Percentiles rank a stretch among this genome's conserved stretches.
Evolutionary conservation across 306 rosid genomes (phyloP).

Genomic region (Rubus idaeus): DNA sequence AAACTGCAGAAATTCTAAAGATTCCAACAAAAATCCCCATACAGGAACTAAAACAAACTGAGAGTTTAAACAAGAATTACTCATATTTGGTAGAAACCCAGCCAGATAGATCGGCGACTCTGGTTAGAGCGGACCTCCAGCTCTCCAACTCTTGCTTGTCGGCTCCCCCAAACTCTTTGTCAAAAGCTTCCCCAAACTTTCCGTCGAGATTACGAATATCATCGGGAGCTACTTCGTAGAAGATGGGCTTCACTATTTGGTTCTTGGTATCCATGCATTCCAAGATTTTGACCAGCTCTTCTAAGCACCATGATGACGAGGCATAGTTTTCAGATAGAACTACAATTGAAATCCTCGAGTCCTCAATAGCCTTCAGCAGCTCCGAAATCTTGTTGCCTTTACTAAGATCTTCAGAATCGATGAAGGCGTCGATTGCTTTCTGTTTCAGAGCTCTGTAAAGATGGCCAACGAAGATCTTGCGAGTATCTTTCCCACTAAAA

Average conservation of each 20-base stretch:
- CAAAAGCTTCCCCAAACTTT: background rate
- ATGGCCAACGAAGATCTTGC: background rate
- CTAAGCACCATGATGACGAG: constrained; percentile 11
- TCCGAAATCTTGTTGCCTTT: background rate
- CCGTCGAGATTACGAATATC: background rate
- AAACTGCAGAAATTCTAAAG: no score
- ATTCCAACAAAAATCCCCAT: no score
- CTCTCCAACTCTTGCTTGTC: background rate
- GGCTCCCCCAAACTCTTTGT: background rate
- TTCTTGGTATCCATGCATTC: background rate
- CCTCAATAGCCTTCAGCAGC: background rate
- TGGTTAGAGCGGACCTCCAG: background rate
- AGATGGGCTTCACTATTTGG: background rate
- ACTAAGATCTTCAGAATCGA: background rate
- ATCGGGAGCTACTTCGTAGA: background rate
- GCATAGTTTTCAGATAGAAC: background rate
- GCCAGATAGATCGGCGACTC: background rate
- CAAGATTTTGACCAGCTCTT: constrained; percentile 3
- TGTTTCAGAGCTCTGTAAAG: background rate
- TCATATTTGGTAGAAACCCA: background rate
- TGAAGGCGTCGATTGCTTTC: background rate
- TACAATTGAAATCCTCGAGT: background rate
- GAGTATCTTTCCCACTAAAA: background rate
- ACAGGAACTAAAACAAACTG: no score
- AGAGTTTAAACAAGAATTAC: no score